Percentiles rank a stretch among this genome's conserved stretches.
phyloP scores from a whole-genome alignment of 306 rosid genomes.

The Dryas alaskensis region DNA sequence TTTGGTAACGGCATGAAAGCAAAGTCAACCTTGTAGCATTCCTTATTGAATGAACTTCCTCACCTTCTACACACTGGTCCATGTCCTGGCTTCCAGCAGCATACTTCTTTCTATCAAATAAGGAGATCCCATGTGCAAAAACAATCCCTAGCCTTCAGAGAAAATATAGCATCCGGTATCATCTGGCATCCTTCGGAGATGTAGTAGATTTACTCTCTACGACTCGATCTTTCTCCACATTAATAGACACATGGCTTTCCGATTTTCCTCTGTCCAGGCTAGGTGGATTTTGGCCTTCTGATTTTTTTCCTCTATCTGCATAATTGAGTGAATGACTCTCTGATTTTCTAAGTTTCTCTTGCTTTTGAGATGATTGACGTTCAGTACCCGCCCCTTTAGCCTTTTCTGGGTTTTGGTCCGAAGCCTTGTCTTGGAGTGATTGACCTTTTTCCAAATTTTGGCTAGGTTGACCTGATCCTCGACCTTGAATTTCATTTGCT shows the following conservation, averaged over 20 bases:
- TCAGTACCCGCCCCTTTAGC: conserved; percentile 30
- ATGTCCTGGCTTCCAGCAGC: background rate
- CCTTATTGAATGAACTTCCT: background rate
- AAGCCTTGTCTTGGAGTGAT: conserved; percentile 20
- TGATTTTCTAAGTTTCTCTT: conserved; percentile 49
- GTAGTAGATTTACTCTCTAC: conserved; percentile 22
- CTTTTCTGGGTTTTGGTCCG: conserved; percentile 37
- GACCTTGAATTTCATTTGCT: conserved; percentile 55
- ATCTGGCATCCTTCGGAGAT: conserved; percentile 32
- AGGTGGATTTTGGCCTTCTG: conserved; percentile 31
- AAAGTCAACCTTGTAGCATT: background rate
- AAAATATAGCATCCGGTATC: conserved; percentile 18
- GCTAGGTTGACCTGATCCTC: conserved; percentile 33
- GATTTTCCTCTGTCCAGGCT: conserved; percentile 61
- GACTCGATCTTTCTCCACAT: conserved; percentile 50
- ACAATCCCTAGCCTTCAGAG: conserved; percentile 3
- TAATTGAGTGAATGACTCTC: conserved; percentile 42
- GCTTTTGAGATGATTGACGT: conserved; percentile 27
- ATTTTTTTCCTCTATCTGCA: conserved; percentile 39
- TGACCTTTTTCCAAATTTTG: conserved; percentile 46
- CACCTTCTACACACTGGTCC: background rate
- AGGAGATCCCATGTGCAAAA: background rate
- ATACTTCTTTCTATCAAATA: background rate
- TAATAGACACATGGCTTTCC: conserved; percentile 40
- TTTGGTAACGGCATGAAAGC: background rate